These are phyloP conservation scores for Debaryomyces fabryi DNA, from an alignment of 1,139 yeast species.

Conservation along the genomic window DNA sequence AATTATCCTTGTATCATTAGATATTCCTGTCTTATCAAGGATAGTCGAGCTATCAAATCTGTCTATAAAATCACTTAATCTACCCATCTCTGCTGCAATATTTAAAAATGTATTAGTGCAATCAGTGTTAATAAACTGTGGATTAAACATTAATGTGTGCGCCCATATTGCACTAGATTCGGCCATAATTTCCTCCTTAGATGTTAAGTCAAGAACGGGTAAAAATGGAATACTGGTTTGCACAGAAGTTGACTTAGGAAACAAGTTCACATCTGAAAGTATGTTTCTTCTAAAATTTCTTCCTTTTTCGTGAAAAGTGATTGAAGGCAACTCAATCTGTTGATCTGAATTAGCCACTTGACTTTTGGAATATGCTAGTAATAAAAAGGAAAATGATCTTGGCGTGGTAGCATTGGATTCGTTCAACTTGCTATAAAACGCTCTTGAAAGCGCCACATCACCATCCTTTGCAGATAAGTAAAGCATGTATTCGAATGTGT, in stretches of 20 bases:
- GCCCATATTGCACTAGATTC: constrained; percentile 83
- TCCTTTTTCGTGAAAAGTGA: constrained; percentile 49
- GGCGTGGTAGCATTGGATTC: constrained; percentile 39
- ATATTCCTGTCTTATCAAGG: constrained; percentile 33
- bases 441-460: constrained; percentile 74
- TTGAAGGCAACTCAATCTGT: constrained; percentile 35
- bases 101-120: constrained; percentile 56
- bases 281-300: constrained; percentile 49
- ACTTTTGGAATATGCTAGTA: constrained; percentile 58
- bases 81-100: constrained; percentile 52
- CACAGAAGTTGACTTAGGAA: constrained; percentile 19
- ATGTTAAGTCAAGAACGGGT: constrained; percentile 52
- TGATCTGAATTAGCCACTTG: constrained; percentile 15
- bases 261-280: constrained; percentile 25
- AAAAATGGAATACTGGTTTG: constrained; percentile 61
- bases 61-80: constrained; percentile 50
- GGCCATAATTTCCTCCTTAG: constrained; percentile 52
- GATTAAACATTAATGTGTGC: constrained; percentile 47
- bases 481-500: constrained; percentile 68
- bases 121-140: constrained; percentile 43
- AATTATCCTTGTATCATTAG: constrained; percentile 15
- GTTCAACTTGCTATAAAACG: constrained; percentile 62
- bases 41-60: constrained; percentile 54
- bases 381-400: constrained; percentile 54
- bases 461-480: constrained; percentile 78